Percentiles rank a stretch among this genome's conserved stretches.
phyloP scores from a whole-genome alignment of 164 flowering plant species.

The Liriodendron chinense region DNA sequence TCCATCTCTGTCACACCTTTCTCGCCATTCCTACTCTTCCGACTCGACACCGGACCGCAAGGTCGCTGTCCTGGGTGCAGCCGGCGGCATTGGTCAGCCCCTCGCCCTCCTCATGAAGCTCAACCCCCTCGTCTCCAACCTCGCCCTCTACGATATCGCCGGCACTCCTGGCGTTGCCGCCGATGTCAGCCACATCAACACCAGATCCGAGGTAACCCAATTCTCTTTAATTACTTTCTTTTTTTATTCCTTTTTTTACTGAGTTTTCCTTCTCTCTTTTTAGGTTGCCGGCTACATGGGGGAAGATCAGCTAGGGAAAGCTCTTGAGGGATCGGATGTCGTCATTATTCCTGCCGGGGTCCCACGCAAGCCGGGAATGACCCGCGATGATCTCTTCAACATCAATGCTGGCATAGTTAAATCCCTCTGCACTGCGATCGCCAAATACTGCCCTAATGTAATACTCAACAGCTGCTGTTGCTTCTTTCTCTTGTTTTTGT shows the following conservation, averaged over 20 bases:
- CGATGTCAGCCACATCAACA: conserved; percentile 66
- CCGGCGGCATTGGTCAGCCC: conserved; percentile 67
- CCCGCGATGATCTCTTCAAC: conserved; percentile 95
- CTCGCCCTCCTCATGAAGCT: conserved; percentile 57
- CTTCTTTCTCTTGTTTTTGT: conserved; percentile 2
- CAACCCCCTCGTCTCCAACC: conserved; percentile 56
- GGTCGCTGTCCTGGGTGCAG: conserved; percentile 55
- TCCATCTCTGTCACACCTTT: background rate
- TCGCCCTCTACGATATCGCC: conserved; percentile 66
- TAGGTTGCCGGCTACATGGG: conserved; percentile 75
- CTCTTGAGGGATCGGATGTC: conserved; percentile 77
- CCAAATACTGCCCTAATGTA: conserved; percentile 91
- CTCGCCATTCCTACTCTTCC: conserved; percentile 26
- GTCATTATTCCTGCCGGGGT: conserved; percentile 97
- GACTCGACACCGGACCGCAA: conserved; percentile 38
- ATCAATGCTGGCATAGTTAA: conserved; percentile 95
- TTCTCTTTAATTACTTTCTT: background rate
- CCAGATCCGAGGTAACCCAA: conserved; percentile 45
- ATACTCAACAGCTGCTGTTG: background rate
- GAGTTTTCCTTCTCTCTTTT: background rate
- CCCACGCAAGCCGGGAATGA: conserved; percentile 97
- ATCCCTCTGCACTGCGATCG: conserved; percentile 65
- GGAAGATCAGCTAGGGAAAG: conserved; percentile 69
- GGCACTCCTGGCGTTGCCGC: conserved; percentile 67
- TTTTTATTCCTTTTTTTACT: background rate